A percentile compares a stretch with the other conserved stretches of the same genome.
Conservation (phyloP, 2,329 filamentous ascomycete genomes). For the Phialophora macrospora region DNA sequence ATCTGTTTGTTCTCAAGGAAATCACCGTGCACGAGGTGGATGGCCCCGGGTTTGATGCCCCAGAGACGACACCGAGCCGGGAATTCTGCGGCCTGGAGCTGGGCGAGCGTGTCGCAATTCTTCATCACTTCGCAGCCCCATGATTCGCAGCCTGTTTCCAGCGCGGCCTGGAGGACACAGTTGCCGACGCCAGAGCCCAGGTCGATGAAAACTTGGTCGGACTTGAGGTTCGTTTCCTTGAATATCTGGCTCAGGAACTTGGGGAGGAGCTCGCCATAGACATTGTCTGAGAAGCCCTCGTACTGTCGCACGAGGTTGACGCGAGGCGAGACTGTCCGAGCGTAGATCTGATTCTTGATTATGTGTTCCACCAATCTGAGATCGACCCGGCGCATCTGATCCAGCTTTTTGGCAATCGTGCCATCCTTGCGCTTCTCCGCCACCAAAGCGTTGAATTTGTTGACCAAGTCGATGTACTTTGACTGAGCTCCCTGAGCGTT, state of each 20-base stretch:
- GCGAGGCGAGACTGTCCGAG: conserved; percentile 86
- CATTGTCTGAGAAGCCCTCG: conserved; percentile 86
- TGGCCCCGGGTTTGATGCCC: conserved; percentile 79
- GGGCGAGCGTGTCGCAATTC: conserved; percentile 81
- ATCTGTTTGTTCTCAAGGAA: conserved; percentile 77
- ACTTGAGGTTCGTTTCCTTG: conserved; percentile 75
- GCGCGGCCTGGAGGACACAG: conserved; percentile 88
- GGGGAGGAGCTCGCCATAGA: conserved; percentile 90
- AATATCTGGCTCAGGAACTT: conserved; percentile 84
- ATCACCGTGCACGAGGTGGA: conserved; percentile 80
- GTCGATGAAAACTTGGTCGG: conserved; percentile 87
- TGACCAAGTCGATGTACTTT: conserved; percentile 74
- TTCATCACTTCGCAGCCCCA: conserved; percentile 98
- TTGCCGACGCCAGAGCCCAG: conserved; percentile 96
- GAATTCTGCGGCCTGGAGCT: conserved; percentile 81
- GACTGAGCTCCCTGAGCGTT: conserved; percentile 48
- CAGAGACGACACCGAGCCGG: conserved; percentile 82
- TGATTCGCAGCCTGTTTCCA: conserved; percentile 91
- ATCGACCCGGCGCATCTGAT: conserved; percentile 70
- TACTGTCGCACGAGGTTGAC: conserved; percentile 85
- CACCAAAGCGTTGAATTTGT: conserved; percentile 77
- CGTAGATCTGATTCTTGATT: conserved; percentile 78
- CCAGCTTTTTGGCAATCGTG: conserved; percentile 72
- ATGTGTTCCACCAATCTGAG: conserved; percentile 78
- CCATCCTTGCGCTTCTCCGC: conserved; percentile 69